These are phyloP conservation scores for Talaromyces ruber DNA, from an alignment of 495 filamentous ascomycete genomes.

Conservation along the genomic window DNA sequence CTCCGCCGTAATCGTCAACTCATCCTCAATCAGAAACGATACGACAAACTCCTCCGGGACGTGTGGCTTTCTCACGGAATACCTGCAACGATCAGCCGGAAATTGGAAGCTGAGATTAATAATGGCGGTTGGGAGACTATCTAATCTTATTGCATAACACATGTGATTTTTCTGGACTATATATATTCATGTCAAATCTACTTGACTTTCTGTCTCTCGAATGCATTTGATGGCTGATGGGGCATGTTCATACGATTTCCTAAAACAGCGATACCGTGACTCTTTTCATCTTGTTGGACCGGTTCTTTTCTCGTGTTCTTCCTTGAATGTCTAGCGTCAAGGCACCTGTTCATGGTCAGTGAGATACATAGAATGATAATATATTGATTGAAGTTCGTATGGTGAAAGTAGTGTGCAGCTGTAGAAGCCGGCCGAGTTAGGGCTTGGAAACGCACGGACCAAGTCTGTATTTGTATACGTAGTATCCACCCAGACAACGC, in stretches of 20 bases:
- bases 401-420: neutral
- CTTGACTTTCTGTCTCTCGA: neutral
- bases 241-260: neutral
- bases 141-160: conserved; percentile 19
- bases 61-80: conserved; percentile 84
- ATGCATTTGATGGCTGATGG: neutral
- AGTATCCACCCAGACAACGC: neutral
- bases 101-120: conserved; percentile 89
- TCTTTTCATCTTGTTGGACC: neutral
- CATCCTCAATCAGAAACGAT: conserved; percentile 86
- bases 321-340: neutral
- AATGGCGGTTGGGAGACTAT: conserved; percentile 96
- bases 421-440: neutral
- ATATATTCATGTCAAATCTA: neutral
- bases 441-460: neutral
- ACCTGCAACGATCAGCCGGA: conserved; percentile 80
- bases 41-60: conserved; percentile 76
- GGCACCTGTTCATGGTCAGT: neutral
- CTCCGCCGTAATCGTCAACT: conserved; percentile 75
- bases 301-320: neutral
- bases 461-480: no score
- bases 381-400: neutral
- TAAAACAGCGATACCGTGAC: neutral
- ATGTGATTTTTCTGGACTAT: neutral
- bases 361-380: neutral